Evolutionary conservation across 1,284 basidiomycete species (phyloP).

Genomic region (Spongiforma sp.): DNA sequence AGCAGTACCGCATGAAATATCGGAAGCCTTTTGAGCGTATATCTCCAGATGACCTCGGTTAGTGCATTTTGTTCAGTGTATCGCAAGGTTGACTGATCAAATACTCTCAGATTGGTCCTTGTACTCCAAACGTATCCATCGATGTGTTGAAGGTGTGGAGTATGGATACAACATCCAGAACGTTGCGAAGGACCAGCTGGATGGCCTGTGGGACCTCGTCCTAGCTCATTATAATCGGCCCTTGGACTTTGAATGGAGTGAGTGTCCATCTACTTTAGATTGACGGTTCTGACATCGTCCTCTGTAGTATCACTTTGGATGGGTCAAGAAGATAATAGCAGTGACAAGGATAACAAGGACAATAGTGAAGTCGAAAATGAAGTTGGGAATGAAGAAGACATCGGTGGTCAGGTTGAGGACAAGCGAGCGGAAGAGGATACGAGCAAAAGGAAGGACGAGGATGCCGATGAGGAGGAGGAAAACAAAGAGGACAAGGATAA

Average conservation of each 20-base stretch:
- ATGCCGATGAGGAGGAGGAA: neutral
- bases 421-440: too few relatives aligned
- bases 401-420: too few relatives aligned
- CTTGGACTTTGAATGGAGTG: neutral
- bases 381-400: too few relatives aligned
- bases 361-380: too few relatives aligned
- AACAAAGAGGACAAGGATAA: neutral
- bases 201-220: neutral
- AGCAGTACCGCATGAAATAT: neutral
- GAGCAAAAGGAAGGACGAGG: too few relatives aligned
- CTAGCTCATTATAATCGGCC: neutral
- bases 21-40: neutral
- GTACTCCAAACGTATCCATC: neutral
- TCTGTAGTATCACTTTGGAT: neutral
- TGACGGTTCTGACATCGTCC: neutral
- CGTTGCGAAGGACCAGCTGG: neutral
- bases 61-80: neutral
- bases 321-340: neutral
- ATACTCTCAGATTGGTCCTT: neutral
- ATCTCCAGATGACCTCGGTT: neutral
- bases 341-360: too few relatives aligned
- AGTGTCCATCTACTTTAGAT: neutral
- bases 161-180: neutral
- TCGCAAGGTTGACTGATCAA: neutral
- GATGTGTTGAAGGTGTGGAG: neutral